These are phyloP conservation scores for Anthracocystis walkeri DNA, from an alignment of 1,284 basidiomycete genomes.

Conservation along the genomic window DNA sequence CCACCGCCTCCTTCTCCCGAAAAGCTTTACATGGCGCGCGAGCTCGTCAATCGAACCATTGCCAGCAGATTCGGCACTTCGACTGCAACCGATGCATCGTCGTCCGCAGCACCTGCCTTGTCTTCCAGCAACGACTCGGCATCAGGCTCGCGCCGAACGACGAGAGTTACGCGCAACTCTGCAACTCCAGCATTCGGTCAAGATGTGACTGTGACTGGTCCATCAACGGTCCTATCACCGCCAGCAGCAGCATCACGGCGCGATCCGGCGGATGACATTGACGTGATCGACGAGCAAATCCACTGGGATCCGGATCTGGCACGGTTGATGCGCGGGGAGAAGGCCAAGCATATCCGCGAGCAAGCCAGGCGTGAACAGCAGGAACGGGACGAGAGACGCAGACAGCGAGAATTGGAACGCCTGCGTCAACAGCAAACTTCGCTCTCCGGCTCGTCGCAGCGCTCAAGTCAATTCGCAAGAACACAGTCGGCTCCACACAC, in stretches of 20 bases:
- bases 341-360: constrained; percentile 51
- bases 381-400: constrained; percentile 22
- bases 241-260: background rate
- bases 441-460: constrained; percentile 5
- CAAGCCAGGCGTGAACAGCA: constrained; percentile 44
- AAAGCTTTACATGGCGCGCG: constrained; percentile 36
- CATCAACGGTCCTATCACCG: background rate
- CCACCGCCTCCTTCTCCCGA: constrained; percentile 32
- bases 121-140: background rate
- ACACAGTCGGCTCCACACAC: constrained; percentile 22
- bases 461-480: constrained; percentile 5
- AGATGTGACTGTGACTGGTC: background rate
- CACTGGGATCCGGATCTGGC: constrained; percentile 57
- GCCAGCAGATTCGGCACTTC: constrained; percentile 13
- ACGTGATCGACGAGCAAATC: constrained; percentile 18
- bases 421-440: constrained; percentile 17
- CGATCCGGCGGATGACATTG: constrained; percentile 6
- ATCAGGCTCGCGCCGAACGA: background rate
- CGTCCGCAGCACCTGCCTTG: background rate
- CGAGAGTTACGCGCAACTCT: constrained; percentile 22
- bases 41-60: constrained; percentile 38
- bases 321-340: constrained; percentile 44
- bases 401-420: constrained; percentile 24
- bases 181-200: constrained; percentile 20
- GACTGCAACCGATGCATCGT: background rate